phyloP scores from a whole-genome alignment of 345 rosid species.

The Durio zibethinus region DNA sequence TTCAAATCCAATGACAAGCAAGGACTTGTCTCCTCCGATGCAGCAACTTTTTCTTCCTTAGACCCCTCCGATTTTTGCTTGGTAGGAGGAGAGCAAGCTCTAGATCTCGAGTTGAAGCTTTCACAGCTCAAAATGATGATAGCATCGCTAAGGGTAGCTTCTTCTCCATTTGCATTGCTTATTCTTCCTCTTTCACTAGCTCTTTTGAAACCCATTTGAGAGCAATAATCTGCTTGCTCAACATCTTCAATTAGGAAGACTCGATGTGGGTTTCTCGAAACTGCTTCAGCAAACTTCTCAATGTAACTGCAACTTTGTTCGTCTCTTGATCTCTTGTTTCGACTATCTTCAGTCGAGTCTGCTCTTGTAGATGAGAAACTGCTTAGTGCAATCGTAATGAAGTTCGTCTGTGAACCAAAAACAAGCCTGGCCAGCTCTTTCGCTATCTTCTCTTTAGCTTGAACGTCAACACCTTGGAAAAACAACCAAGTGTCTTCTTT shows the following conservation, averaged over 20 bases:
- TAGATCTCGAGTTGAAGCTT: conserved; percentile 65
- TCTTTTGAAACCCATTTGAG: conserved; percentile 63
- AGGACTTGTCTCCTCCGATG: conserved; percentile 31
- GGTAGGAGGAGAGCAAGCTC: conserved; percentile 56
- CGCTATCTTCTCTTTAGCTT: conserved; percentile 66
- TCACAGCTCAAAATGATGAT: conserved; percentile 75
- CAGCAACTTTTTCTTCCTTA: conserved; percentile 23
- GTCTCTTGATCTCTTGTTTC: conserved; percentile 65
- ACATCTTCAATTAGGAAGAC: conserved; percentile 76
- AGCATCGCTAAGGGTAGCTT: conserved; percentile 57
- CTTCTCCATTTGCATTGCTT: conserved; percentile 38
- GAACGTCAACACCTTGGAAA: conserved; percentile 64
- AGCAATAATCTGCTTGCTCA: conserved; percentile 65
- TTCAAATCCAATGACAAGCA: conserved; percentile 67
- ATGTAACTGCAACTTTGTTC: conserved; percentile 54
- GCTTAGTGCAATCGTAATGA: conserved; percentile 50
- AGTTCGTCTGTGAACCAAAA: conserved; percentile 45
- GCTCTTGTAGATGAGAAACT: conserved; percentile 61
- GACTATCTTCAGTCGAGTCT: conserved; percentile 49
- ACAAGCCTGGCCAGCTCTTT: conserved; percentile 68
- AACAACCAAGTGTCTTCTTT: conserved; percentile 82
- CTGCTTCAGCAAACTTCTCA: conserved; percentile 64
- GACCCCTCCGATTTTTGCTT: conserved; percentile 39
- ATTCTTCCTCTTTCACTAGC: conserved; percentile 69
- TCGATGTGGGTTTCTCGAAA: conserved; percentile 54